Evolutionary conservation across 495 filamentous ascomycete species (phyloP).

Genomic region (Copromyces sp.): DNA sequence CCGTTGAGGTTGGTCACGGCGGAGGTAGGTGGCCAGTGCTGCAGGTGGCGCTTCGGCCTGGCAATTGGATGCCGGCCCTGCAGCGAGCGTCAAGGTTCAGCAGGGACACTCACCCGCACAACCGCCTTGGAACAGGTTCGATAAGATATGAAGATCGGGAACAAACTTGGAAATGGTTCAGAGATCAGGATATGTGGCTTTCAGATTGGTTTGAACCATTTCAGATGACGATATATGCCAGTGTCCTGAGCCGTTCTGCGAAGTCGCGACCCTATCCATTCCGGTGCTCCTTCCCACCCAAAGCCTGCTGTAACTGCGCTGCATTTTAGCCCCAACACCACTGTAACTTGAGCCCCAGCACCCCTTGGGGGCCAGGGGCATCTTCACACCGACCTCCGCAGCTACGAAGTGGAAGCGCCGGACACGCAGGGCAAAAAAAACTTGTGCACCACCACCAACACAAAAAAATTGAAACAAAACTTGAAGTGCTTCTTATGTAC

Average conservation of each 20-base stretch:
- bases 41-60: neutral
- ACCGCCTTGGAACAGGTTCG: neutral
- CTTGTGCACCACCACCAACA: too few species aligned
- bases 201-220: too few species aligned
- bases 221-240: too few species aligned
- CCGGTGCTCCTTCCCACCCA: neutral
- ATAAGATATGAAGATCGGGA: neutral
- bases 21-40: neutral
- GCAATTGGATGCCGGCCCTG: neutral
- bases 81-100: neutral
- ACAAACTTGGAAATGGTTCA: too few species aligned
- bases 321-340: neutral
- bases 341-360: neutral
- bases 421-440: too few species aligned
- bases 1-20: neutral
- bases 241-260: neutral
- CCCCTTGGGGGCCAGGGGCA: neutral
- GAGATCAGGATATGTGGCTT: too few species aligned
- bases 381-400: neutral
- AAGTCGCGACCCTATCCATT: neutral
- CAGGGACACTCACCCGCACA: neutral
- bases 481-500: too few species aligned
- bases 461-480: too few species aligned
- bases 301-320: neutral
- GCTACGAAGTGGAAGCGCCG: too few species aligned